Evolutionary conservation across 345 rosid species (phyloP).

Genomic region (Eucalyptus regnans): DNA sequence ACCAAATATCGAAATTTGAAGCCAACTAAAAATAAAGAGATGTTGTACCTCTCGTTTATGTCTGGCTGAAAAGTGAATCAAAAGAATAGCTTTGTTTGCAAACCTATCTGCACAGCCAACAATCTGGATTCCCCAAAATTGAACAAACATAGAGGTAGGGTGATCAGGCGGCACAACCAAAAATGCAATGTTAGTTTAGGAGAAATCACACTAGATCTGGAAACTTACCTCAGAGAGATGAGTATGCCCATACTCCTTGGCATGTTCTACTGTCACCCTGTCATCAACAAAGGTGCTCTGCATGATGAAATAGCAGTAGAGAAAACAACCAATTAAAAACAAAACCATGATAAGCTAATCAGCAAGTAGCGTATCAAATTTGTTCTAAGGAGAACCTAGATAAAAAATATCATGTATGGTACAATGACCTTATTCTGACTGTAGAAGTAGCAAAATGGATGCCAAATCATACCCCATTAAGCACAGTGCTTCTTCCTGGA

Average conservation of each 20-base stretch:
- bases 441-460: not conserved
- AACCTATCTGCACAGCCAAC: slow-evolving; percentile 54
- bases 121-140: slow-evolving; percentile 27
- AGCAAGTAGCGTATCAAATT: not conserved
- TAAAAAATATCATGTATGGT: not conserved
- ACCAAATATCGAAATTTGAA: not conserved
- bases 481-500: not conserved
- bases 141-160: not conserved
- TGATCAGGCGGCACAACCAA: not conserved
- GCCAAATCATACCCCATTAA: not conserved
- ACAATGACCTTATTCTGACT: not conserved
- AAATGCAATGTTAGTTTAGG: not conserved
- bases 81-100: slow-evolving; percentile 71
- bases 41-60: slow-evolving; percentile 47
- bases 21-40: not conserved
- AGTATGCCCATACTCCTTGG: slow-evolving; percentile 86
- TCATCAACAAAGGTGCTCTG: slow-evolving; percentile 83
- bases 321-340: not conserved
- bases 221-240: slow-evolving; percentile 70
- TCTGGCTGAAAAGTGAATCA: slow-evolving; percentile 93
- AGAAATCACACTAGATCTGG: not conserved
- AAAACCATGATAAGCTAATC: not conserved
- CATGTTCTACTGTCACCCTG: slow-evolving; percentile 61
- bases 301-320: not conserved
- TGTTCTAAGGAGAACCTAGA: not conserved